Percentiles rank a stretch among this genome's conserved stretches.
Conservation (phyloP, 176 grass and related monocot species). For the Paspalum vaginatum region DNA sequence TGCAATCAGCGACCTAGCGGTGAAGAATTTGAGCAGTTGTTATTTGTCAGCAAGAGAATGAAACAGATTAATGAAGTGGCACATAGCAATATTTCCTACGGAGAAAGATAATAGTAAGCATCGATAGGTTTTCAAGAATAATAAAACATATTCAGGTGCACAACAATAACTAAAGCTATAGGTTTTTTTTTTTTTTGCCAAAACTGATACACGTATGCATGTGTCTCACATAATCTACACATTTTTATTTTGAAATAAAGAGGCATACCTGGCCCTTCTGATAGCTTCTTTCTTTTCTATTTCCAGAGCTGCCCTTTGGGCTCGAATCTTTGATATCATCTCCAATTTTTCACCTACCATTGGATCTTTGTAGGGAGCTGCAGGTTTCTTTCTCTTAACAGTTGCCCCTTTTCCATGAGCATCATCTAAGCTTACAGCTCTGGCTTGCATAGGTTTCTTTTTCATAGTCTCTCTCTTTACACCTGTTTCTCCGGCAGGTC, state of each 20-base stretch:
- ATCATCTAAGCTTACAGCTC: conserved; percentile 32
- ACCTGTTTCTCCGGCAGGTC: conserved; percentile 43
- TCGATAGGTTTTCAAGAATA: not conserved
- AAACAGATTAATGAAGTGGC: not conserved
- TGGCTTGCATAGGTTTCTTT: conserved; percentile 48
- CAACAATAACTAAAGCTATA: not conserved
- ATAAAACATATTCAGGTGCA: not conserved
- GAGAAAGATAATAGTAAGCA: not conserved
- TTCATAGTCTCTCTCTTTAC: conserved; percentile 37
- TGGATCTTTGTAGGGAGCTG: conserved; percentile 82
- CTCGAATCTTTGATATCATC: conserved; percentile 90
- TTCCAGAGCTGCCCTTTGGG: conserved; percentile 65
- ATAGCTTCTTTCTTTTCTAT: conserved; percentile 71
- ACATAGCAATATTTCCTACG: not conserved
- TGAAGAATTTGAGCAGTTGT: conserved; percentile 38
- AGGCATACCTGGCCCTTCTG: conserved; percentile 78
- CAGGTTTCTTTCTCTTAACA: conserved; percentile 65
- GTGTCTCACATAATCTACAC: not conserved
- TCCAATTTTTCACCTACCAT: conserved; percentile 74
- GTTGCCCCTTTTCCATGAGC: conserved; percentile 27
- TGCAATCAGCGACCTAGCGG: conserved; percentile 72
- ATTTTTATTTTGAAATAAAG: conserved; percentile 33
- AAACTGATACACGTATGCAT: conserved; percentile 1
- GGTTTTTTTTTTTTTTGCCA: not conserved
- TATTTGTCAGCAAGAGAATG: conserved; percentile 10